Conservation (phyloP, 2,329 filamentous ascomycete species). For the Colletotrichum eremochloae region DNA sequence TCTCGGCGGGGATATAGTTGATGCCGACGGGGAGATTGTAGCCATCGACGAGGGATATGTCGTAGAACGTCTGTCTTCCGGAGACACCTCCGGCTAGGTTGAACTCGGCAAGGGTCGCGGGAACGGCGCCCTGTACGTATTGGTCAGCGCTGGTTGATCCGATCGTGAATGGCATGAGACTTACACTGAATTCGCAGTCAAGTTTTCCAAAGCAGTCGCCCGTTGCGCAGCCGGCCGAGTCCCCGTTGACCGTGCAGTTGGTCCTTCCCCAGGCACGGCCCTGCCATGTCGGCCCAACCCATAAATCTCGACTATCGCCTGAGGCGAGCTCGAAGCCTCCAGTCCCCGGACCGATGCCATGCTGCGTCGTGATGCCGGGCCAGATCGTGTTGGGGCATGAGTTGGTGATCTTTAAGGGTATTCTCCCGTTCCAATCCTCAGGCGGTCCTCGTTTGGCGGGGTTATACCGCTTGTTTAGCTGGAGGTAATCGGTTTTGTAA, state of each 20-base stretch:
- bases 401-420: constrained; percentile 79
- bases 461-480: constrained; percentile 45
- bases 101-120: constrained; percentile 85
- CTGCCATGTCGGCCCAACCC: constrained; percentile 81
- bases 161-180: constrained; percentile 46
- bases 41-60: constrained; percentile 87
- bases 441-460: constrained; percentile 50
- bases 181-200: constrained; percentile 77
- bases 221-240: constrained; percentile 77
- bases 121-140: constrained; percentile 72
- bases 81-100: constrained; percentile 76
- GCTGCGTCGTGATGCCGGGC: constrained; percentile 81
- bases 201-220: constrained; percentile 82
- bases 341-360: constrained; percentile 74
- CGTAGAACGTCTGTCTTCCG: constrained; percentile 79
- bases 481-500: constrained; percentile 45
- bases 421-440: constrained; percentile 53
- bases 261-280: constrained; percentile 87
- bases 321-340: constrained; percentile 77
- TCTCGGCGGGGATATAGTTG: constrained; percentile 70
- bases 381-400: constrained; percentile 79
- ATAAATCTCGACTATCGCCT: constrained; percentile 70
- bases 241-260: constrained; percentile 81
- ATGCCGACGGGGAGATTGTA: constrained; percentile 83
- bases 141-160: not conserved